phyloP scores from a whole-genome alignment of 2,329 filamentous ascomycete species.

The Truncatella angustata region DNA sequence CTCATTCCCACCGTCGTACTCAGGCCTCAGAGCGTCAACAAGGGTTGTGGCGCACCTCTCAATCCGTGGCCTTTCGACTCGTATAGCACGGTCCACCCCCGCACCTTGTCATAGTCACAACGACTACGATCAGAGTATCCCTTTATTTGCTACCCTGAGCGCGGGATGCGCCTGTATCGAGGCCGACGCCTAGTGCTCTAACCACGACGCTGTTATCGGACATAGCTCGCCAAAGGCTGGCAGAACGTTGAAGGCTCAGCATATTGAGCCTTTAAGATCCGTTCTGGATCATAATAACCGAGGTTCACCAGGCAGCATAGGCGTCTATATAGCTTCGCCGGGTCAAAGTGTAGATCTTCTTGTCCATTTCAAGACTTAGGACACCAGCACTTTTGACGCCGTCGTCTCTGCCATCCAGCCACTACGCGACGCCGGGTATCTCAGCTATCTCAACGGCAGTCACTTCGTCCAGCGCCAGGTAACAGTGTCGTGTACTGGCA shows the following conservation, averaged over 20 bases:
- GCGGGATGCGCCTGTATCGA: constrained; percentile 27
- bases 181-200: constrained; percentile 24
- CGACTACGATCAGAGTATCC: constrained; percentile 25
- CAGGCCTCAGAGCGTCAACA: constrained; percentile 20
- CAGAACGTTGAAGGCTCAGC: constrained; percentile 23
- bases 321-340: constrained; percentile 20
- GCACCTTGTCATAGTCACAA: constrained; percentile 26
- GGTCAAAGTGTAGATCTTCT: constrained; percentile 22
- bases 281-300: constrained; percentile 27
- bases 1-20: constrained; percentile 19
- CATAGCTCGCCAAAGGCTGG: constrained; percentile 21
- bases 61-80: constrained; percentile 26
- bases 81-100: constrained; percentile 20
- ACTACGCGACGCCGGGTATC: constrained; percentile 26
- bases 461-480: constrained; percentile 22
- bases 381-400: constrained; percentile 21
- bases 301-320: constrained; percentile 13
- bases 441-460: constrained; percentile 20
- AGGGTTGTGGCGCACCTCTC: constrained; percentile 20
- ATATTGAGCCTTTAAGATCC: constrained; percentile 22
- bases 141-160: constrained; percentile 22
- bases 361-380: constrained; percentile 28
- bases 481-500: constrained; percentile 26
- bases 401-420: constrained; percentile 25
- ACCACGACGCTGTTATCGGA: constrained; percentile 23